Evolutionary conservation across 108 stramenopile genomes (phyloP).

Genomic region (Nannochloropsis salina): DNA sequence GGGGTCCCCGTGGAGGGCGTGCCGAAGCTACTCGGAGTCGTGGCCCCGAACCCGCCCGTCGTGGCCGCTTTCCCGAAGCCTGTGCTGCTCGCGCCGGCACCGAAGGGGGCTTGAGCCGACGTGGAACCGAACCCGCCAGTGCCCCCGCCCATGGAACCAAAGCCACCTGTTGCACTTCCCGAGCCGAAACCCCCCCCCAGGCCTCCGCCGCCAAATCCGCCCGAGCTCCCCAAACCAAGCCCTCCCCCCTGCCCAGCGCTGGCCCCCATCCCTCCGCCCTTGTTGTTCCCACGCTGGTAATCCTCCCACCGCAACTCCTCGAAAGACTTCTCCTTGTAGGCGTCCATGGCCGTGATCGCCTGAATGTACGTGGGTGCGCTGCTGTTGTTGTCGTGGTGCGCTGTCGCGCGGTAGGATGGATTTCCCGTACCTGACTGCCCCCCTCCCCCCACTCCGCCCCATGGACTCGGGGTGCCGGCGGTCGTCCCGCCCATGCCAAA

Average conservation of each 20-base stretch:
- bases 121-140: background rate
- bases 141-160: background rate
- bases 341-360: slow-evolving; percentile 24
- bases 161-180: background rate
- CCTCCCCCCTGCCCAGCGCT: background rate
- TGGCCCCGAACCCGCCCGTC: background rate
- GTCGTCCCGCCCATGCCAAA: background rate
- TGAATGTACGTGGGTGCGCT: background rate
- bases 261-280: background rate
- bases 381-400: background rate
- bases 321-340: background rate
- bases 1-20: background rate
- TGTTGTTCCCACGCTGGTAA: slow-evolving; percentile 13
- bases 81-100: background rate
- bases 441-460: background rate
- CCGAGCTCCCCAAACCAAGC: background rate
- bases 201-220: background rate
- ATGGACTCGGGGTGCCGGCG: background rate
- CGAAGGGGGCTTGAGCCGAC: background rate
- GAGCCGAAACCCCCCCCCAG: background rate
- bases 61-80: background rate
- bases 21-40: background rate
- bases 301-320: slow-evolving; percentile 24
- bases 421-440: background rate
- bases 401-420: background rate